Conservation (phyloP, 2,329 filamentous ascomycete species). For the Cordyceps cicadae region DNA sequence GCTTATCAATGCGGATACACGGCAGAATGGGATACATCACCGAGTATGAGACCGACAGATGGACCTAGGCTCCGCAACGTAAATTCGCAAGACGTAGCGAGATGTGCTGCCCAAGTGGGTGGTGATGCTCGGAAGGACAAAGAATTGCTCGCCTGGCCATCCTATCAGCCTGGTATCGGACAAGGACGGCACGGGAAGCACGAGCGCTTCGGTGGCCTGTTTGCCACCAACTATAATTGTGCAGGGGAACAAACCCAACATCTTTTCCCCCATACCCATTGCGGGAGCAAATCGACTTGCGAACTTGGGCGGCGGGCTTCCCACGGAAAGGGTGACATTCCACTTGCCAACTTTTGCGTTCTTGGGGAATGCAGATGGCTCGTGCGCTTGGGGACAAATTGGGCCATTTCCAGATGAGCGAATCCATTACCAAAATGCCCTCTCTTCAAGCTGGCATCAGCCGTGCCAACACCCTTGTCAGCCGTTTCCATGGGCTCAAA, state of each 20-base stretch:
- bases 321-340: not conserved
- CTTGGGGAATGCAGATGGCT: not conserved
- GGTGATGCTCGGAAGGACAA: not conserved
- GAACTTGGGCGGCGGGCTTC: not conserved
- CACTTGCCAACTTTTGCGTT: not conserved
- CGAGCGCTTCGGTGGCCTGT: not conserved
- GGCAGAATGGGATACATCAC: not conserved
- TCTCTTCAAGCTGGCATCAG: not conserved
- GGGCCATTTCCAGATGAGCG: not conserved
- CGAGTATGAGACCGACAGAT: not conserved
- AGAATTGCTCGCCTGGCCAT: not conserved
- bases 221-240: not conserved
- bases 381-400: slow-evolving; percentile 1
- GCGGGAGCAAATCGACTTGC: slow-evolving; percentile 6
- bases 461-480: not conserved
- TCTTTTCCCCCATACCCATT: not conserved
- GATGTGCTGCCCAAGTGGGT: too few relatives aligned
- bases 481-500: slow-evolving; percentile 8
- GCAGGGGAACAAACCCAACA: slow-evolving; percentile 2
- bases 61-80: not conserved
- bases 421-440: too few relatives aligned
- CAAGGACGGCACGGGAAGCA: not conserved
- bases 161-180: not conserved
- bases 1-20: not conserved
- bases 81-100: not conserved